Evolutionary conservation across 345 rosid genomes (phyloP).

Genomic region (Lenwebbia sp.): DNA sequence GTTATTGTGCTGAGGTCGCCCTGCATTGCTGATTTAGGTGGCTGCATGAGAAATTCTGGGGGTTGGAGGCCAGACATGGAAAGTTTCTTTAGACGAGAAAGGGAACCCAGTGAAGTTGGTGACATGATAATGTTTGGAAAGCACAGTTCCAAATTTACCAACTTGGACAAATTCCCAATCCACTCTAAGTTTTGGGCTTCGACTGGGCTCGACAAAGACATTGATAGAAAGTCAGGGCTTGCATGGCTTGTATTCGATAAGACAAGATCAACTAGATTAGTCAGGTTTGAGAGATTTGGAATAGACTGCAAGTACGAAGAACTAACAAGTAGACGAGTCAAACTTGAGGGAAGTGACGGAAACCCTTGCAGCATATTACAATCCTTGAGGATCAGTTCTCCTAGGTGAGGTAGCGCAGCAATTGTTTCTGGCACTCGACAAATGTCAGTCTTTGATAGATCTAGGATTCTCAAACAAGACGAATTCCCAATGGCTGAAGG

Average conservation of each 20-base stretch:
- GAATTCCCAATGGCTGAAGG: not conserved
- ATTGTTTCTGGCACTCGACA: not conserved
- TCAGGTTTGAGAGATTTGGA: not conserved
- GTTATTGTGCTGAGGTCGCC: not conserved
- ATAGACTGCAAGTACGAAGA: not conserved
- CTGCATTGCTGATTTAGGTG: not conserved
- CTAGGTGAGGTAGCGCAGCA: not conserved
- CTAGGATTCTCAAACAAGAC: not conserved
- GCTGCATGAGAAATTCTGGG: not conserved
- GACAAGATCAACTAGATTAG: not conserved
- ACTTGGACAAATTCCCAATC: not conserved
- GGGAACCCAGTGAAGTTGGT: not conserved
- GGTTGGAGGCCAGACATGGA: accelerated
- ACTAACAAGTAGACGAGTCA: not conserved
- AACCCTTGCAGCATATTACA: not conserved
- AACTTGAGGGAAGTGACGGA: not conserved
- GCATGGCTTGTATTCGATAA: not conserved
- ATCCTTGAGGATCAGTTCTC: not conserved
- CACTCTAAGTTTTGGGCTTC: not conserved
- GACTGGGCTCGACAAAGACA: no score
- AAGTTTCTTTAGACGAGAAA: not conserved
- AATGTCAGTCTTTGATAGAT: not conserved
- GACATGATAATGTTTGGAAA: not conserved
- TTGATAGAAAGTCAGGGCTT: no score
- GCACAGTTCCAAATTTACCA: not conserved